Evolutionary conservation across 306 rosid species (phyloP), one percentile per base, ranked within the genome.

Genomic region (Citrullus amarus): DNA sequence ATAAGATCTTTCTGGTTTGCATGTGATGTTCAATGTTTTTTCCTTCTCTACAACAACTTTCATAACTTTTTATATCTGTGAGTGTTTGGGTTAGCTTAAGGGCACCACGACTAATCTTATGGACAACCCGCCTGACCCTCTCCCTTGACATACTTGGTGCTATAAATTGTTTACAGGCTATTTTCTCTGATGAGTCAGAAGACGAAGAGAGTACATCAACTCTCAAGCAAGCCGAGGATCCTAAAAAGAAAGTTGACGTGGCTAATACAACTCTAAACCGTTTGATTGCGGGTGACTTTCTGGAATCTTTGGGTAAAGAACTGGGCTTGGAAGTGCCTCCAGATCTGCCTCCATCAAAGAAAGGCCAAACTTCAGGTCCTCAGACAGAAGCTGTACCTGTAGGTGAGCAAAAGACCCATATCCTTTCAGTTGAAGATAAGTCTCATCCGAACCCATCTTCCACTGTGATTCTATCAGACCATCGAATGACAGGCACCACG

Each of bases 281-380:
- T 66, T 86, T 96, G 88, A 88, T 92, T 75, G 99, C 98, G 36
- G 98, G 99, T 15, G 97, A 96, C 86, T 96, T 96, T 85, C 82
- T 96, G 86, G 93, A 96, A 83, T 92, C 98, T 62, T 87, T 96
- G 91, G 98, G 98, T 80, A 92, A 90, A 86, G 99, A 96, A 88
- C 90, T 92, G 39, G 98, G 99, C 55, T 85, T 92, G 71, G 99
- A 90, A 87, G 91, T 96, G 73, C 99, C 99, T 50, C 93, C 97
- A 70, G 99, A 91, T 65, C 81, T 80, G 62, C 90, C 90, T 61
- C 82, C 81, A 80, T 67, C 91, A 0, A 87, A 88, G 76, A 95
- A 89, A 60, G 69, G 85, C 53, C 77, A 59, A 80, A 79, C 4
- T 60, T 44, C 66, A 80, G 85, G 44, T 81, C 78, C 90, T 46